Evolutionary conservation across 192 early-diverging fungal genomes (phyloP).

Genomic region (Phycomyces nitens): DNA sequence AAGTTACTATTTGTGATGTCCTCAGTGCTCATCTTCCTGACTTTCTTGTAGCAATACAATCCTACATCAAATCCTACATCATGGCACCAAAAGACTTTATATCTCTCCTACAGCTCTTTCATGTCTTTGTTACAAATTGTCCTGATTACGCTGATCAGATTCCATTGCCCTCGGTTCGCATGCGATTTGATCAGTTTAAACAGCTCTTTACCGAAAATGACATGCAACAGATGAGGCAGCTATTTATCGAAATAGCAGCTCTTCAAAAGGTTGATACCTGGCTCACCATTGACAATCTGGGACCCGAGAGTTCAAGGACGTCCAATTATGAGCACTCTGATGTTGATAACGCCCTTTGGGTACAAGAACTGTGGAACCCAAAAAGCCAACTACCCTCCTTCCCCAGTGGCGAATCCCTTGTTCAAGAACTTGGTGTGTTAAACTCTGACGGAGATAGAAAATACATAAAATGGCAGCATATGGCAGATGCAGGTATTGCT

Average conservation of each 20-base stretch:
- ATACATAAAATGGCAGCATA: background rate
- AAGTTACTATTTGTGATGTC: background rate
- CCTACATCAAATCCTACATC: background rate
- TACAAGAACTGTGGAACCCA: background rate
- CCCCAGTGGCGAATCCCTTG: background rate
- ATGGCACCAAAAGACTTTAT: conserved; percentile 8
- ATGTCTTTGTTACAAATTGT: background rate
- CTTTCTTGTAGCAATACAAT: background rate
- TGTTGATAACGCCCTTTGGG: background rate
- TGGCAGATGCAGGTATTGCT: background rate
- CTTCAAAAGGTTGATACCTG: background rate
- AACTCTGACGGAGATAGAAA: background rate
- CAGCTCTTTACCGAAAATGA: background rate
- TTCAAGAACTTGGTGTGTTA: background rate
- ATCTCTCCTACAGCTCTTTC: background rate
- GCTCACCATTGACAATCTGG: background rate
- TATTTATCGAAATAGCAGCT: background rate
- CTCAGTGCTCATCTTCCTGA: background rate
- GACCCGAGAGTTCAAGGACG: background rate
- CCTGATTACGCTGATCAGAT: background rate
- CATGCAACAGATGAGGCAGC: background rate
- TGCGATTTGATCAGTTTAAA: background rate
- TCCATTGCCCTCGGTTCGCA: background rate
- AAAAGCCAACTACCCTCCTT: background rate
- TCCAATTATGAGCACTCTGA: background rate